Evolutionary conservation across 257 asterid genomes (phyloP), one percentile per base, ranked within the genome.

Genomic region (Plantago elongata): DNA sequence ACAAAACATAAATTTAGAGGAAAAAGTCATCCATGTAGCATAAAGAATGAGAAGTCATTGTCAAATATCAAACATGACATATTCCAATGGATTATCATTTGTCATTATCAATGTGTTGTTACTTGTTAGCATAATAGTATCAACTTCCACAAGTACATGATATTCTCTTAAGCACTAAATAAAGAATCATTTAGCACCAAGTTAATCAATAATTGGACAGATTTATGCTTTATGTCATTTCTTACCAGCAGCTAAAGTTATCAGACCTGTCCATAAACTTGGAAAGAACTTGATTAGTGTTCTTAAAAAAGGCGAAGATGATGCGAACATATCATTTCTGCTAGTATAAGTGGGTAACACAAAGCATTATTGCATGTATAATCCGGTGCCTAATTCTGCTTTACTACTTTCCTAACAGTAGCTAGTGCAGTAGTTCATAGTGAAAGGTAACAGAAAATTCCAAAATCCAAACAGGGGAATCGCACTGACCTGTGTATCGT

Each of bases 401-500:
- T 34, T 34, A 34, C 8, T 3, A 34, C 40, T 34, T 34, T 34
- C 40, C 40, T 34, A 3, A 34, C 8, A 34, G 40, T 34, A 34
- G 40, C 40, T 34, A 34, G 40, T 34, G 2, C 40, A 34, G 5
- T 34, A 34, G 40, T 34, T 34, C 40, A 34, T 6, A 34, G 40
- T 34, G 40, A 34, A 34, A 5, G 40, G 8, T 34, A 3, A 7
- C 8, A 4, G 40, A 34, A 34, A 34, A 34, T 7, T 34, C 7
- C 5, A 34, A 34, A 34, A 0, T 1, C 7, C 40, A 6, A 34
- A 34, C 40, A 34, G 40, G 4, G 40, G 56, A 58, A 37, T 11
- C 14, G 27, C 14, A 56, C 61, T 12, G 44, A 73, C 77, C 66
- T 62, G 66, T 13, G 89, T 83, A 13, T 75, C 74, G 60, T 83